Evolutionary conservation across 345 rosid genomes (phyloP).

Genomic region (Citrus maxima): DNA sequence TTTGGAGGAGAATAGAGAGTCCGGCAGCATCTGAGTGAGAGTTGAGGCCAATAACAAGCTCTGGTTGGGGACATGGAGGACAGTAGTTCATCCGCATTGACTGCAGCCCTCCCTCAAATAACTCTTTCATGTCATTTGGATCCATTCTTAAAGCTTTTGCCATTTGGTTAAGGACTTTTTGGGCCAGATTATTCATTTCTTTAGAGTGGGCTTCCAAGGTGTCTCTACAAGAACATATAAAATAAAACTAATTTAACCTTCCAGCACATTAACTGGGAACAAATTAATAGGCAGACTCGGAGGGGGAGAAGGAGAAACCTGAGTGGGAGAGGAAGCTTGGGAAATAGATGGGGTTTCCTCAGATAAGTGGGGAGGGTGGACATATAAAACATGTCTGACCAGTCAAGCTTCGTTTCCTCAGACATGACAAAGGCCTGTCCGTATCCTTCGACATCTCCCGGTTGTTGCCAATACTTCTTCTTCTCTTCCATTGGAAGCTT

Average conservation of each 20-base stretch:
- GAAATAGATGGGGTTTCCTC: slow-evolving; percentile 30
- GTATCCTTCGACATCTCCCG: slow-evolving; percentile 30
- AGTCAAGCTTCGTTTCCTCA: slow-evolving; percentile 27
- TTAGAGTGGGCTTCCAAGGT: background rate
- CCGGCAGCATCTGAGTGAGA: slow-evolving; percentile 17
- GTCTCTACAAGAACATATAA: background rate
- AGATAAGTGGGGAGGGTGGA: slow-evolving; percentile 14
- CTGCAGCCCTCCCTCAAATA: slow-evolving; percentile 21
- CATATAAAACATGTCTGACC: slow-evolving; percentile 26
- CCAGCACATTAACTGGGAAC: background rate
- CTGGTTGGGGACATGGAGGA: slow-evolving; percentile 30
- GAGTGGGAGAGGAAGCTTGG: slow-evolving; percentile 23
- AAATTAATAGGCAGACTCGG: background rate
- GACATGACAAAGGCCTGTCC: slow-evolving; percentile 34
- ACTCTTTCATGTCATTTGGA: slow-evolving; percentile 2
- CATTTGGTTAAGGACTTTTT: background rate
- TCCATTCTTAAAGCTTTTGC: slow-evolving; percentile 3
- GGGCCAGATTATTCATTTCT: background rate
- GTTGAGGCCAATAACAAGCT: slow-evolving; percentile 14
- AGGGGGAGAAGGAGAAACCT: slow-evolving; percentile 6
- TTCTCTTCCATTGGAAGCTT: slow-evolving; percentile 26
- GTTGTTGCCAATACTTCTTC: slow-evolving; percentile 17
- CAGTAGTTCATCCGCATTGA: slow-evolving; percentile 53
- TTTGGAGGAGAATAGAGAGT: slow-evolving; percentile 18
- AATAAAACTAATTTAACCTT: too few relatives aligned